Percentiles rank a stretch among this genome's conserved stretches.
Conservation (phyloP, 2,329 filamentous ascomycete genomes). For the Fusarium nodosum region DNA sequence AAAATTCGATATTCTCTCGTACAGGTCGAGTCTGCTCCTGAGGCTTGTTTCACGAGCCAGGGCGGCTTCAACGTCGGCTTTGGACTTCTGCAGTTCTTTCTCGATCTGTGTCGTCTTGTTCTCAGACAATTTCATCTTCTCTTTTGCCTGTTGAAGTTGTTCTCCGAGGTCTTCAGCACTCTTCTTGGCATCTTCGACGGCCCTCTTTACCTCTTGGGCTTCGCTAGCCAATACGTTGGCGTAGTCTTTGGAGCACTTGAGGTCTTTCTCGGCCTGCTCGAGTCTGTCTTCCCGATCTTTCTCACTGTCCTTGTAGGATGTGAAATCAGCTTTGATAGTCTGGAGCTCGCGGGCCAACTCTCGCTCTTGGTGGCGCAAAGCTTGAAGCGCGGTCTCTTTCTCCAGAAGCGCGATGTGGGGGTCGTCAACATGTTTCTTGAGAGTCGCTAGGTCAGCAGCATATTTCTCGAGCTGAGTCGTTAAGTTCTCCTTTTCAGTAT, state of each 20-base stretch:
- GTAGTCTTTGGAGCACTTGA: not conserved
- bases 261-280: not conserved
- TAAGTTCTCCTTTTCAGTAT: not conserved
- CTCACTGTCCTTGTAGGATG: not conserved
- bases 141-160: not conserved
- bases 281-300: not conserved
- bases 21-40: not conserved
- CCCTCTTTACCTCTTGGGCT: not conserved
- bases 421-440: not conserved
- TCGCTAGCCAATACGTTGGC: not conserved
- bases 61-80: not conserved
- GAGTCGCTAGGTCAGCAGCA: not conserved
- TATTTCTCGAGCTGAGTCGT: not conserved
- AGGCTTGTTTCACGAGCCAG: not conserved
- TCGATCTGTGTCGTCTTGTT: not conserved
- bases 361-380: slow-evolving; percentile 11
- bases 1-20: no score
- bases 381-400: slow-evolving; percentile 10
- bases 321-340: not conserved
- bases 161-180: not conserved
- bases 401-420: slow-evolving; percentile 7
- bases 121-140: not conserved
- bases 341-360: slow-evolving; percentile 13
- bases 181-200: not conserved
- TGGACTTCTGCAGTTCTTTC: not conserved